Evolutionary conservation across 202 grass and related monocot species (phyloP).

Genomic region (Bolboschoenoplectus hybrid): DNA sequence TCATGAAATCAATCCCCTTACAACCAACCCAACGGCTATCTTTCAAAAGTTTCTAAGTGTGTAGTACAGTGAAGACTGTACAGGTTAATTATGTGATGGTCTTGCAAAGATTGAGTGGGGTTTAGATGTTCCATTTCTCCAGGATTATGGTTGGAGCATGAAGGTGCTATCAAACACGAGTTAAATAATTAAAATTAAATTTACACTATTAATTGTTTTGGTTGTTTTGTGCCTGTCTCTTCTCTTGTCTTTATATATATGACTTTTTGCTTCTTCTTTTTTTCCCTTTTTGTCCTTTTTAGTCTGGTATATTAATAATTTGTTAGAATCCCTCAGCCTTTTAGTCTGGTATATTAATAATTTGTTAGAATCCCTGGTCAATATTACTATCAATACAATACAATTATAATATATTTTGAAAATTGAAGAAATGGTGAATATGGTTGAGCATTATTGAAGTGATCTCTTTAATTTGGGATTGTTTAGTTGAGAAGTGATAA

Average conservation of each 20-base stretch:
- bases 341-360: not conserved
- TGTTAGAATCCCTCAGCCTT: no score
- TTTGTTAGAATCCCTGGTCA: not conserved
- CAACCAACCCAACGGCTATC: not conserved
- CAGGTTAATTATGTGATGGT: no score
- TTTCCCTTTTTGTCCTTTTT: not conserved
- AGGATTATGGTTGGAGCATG: not conserved
- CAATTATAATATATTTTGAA: not conserved
- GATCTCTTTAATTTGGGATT: no score
- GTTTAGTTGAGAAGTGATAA: no score
- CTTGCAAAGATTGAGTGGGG: not conserved
- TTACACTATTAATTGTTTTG: constrained; percentile 20
- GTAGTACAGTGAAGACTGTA: not conserved
- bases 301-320: not conserved
- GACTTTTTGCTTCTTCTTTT: not conserved
- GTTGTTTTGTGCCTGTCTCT: not conserved
- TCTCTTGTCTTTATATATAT: not conserved
- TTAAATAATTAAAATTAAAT: not conserved
- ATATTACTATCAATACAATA: not conserved
- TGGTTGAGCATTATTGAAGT: not conserved
- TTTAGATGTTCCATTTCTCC: constrained; percentile 11
- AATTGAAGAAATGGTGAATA: not conserved
- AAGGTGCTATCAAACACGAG: not conserved
- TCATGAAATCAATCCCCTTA: not conserved
- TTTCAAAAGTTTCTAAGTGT: not conserved